These are phyloP conservation scores for Metschnikowia gelsemii DNA, from an alignment of 805 yeast genomes.

Conservation along the genomic window DNA sequence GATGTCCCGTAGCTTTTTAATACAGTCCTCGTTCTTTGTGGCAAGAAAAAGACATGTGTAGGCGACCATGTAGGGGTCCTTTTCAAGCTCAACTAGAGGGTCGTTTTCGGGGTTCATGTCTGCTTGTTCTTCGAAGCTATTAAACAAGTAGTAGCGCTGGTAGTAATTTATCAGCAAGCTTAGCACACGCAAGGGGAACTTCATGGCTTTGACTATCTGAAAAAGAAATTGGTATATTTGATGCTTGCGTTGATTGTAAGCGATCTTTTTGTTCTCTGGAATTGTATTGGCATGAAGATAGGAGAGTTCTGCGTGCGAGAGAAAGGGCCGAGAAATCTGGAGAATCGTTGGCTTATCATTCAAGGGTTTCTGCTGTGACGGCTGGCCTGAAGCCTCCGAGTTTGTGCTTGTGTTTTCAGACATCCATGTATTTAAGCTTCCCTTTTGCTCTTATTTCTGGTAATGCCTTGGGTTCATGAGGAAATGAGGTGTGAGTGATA, in stretches of 20 bases:
- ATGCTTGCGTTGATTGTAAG: slow-evolving; percentile 51
- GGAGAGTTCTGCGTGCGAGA: slow-evolving; percentile 54
- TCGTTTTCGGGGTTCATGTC: slow-evolving; percentile 25
- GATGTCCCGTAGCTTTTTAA: slow-evolving; percentile 69
- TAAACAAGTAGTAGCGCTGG: slow-evolving; percentile 68
- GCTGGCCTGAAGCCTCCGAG: slow-evolving; percentile 1
- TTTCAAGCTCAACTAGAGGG: slow-evolving; percentile 27
- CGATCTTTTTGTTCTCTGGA: slow-evolving; percentile 43
- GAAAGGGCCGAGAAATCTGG: slow-evolving; percentile 59
- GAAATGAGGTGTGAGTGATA: background rate
- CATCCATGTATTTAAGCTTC: too few species aligned
- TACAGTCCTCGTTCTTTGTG: slow-evolving; percentile 78
- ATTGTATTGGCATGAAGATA: slow-evolving; percentile 53
- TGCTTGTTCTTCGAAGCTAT: slow-evolving; percentile 47
- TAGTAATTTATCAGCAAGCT: slow-evolving; percentile 70
- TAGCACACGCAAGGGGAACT: slow-evolving; percentile 68
- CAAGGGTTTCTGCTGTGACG: slow-evolving; percentile 1
- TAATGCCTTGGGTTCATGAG: background rate
- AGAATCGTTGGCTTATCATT: slow-evolving; percentile 19
- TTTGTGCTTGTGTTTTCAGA: background rate
- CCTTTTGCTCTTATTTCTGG: slow-evolving; percentile 6
- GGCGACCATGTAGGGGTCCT: slow-evolving; percentile 60
- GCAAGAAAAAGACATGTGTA: slow-evolving; percentile 69
- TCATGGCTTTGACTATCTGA: slow-evolving; percentile 51
- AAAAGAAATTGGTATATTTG: slow-evolving; percentile 55